Conservation (phyloP, 2,329 filamentous ascomycete genomes). For the Colletotrichum sp. region DNA sequence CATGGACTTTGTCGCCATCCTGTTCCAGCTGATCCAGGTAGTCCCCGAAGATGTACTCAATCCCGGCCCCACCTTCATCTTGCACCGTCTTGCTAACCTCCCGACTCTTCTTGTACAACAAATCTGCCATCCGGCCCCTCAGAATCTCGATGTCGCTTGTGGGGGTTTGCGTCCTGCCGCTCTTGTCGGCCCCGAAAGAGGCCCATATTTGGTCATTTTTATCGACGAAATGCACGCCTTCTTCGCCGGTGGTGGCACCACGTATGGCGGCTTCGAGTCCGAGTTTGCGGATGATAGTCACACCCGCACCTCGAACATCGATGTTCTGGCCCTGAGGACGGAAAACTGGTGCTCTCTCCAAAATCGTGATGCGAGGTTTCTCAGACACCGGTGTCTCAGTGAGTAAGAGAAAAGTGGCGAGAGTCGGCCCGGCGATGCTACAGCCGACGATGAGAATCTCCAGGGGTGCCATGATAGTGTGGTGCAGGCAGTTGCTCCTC, state of each 20-base stretch:
- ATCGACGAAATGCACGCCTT: slow-evolving; percentile 53
- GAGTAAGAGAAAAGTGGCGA: slow-evolving; percentile 22
- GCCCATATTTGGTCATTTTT: slow-evolving; percentile 38
- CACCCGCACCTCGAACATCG: slow-evolving; percentile 40
- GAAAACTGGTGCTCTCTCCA: slow-evolving; percentile 38
- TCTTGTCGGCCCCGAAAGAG: slow-evolving; percentile 42
- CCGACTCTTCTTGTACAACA: slow-evolving; percentile 49
- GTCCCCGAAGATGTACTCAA: slow-evolving; percentile 32
- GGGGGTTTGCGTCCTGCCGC: slow-evolving; percentile 46
- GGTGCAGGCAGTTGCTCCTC: background rate
- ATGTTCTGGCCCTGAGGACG: slow-evolving; percentile 36
- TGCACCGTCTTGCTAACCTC: slow-evolving; percentile 3
- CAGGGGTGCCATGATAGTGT: slow-evolving; percentile 8
- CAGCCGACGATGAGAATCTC: slow-evolving; percentile 35
- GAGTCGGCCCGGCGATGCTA: slow-evolving; percentile 35
- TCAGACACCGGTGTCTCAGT: background rate
- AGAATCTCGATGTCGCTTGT: slow-evolving; percentile 65
- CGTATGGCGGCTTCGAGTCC: slow-evolving; percentile 41
- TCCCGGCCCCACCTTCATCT: background rate
- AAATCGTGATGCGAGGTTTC: slow-evolving; percentile 36
- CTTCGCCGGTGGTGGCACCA: slow-evolving; percentile 39
- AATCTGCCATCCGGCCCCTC: slow-evolving; percentile 55
- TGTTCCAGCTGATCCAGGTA: slow-evolving; percentile 33
- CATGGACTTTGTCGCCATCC: slow-evolving; percentile 32
- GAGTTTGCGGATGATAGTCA: slow-evolving; percentile 42